Evolutionary conservation across 1,284 basidiomycete species (phyloP).

Genomic region (Sporisorium exsertum): DNA sequence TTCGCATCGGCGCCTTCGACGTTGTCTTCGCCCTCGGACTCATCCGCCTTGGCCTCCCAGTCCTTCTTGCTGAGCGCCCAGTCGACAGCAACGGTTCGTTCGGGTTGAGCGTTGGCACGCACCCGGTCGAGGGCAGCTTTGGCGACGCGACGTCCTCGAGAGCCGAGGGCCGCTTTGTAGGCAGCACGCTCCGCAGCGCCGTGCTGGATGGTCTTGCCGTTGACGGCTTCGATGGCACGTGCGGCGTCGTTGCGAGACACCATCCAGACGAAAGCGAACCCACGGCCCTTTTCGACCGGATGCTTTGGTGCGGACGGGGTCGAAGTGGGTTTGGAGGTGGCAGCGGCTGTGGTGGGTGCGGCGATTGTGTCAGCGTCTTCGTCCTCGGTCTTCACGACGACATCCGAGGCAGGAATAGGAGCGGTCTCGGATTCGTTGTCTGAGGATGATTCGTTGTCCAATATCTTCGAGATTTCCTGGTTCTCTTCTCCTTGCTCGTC

Average conservation of each 20-base stretch:
- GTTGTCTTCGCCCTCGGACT: constrained; percentile 72
- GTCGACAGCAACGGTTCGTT: constrained; percentile 88
- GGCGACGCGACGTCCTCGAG: constrained; percentile 76
- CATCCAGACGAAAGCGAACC: constrained; percentile 98
- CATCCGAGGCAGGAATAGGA: constrained; percentile 80
- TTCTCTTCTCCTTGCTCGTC: constrained; percentile 22
- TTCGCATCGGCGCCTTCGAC: constrained; percentile 53
- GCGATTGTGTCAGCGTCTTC: constrained; percentile 9
- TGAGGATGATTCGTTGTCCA: not conserved
- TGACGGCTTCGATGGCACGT: constrained; percentile 83
- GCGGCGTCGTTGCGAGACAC: constrained; percentile 86
- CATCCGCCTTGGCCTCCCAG: constrained; percentile 79
- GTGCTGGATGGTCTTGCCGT: constrained; percentile 80
- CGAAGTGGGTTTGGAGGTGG: constrained; percentile 1
- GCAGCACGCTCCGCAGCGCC: constrained; percentile 77
- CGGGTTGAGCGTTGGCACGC: constrained; percentile 66
- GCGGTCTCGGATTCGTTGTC: constrained; percentile 14
- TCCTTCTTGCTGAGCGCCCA: constrained; percentile 95
- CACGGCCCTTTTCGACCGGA: constrained; percentile 74
- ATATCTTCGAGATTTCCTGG: constrained; percentile 39
- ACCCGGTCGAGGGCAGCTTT: constrained; percentile 70
- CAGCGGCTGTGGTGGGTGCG: not conserved
- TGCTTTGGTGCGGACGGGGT: constrained; percentile 75
- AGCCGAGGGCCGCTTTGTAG: constrained; percentile 76
- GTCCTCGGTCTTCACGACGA: constrained; percentile 47